Conservation (phyloP, 1,284 basidiomycete genomes). For the Thelephora terrestris region DNA sequence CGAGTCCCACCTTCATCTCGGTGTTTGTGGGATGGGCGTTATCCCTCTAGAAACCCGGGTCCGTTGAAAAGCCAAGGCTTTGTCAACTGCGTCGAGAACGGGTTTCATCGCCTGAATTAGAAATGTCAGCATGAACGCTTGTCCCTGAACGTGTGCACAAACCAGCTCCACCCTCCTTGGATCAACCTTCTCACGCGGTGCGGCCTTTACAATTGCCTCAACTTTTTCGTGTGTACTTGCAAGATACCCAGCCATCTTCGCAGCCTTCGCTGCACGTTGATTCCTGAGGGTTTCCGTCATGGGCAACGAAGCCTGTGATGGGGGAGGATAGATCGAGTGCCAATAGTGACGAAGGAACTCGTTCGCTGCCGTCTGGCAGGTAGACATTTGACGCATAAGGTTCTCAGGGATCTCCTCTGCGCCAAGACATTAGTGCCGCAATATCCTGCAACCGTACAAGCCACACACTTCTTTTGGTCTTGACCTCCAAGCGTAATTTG, state of each 20-base stretch:
- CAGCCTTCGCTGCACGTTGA: slow-evolving; percentile 67
- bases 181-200: slow-evolving; percentile 54
- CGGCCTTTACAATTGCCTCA: slow-evolving; percentile 59
- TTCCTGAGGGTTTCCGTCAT: slow-evolving; percentile 36
- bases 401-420: slow-evolving; percentile 73
- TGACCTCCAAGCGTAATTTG: slow-evolving; percentile 51
- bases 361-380: slow-evolving; percentile 86
- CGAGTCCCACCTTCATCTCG: too few relatives aligned
- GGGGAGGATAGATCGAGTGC: slow-evolving; percentile 77
- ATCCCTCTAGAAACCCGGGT: slow-evolving; percentile 10
- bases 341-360: slow-evolving; percentile 97
- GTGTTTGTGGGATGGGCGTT: too few relatives aligned
- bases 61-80: slow-evolving; percentile 58
- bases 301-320: slow-evolving; percentile 43
- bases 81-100: slow-evolving; percentile 66
- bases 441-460: neutral
- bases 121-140: neutral
- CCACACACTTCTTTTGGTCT: slow-evolving; percentile 47
- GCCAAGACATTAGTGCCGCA: neutral
- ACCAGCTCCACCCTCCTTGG: slow-evolving; percentile 56
- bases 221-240: slow-evolving; percentile 74
- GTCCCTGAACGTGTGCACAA: slow-evolving; percentile 21
- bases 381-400: slow-evolving; percentile 74
- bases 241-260: slow-evolving; percentile 80
- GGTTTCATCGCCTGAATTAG: slow-evolving; percentile 66